Percentiles rank a stretch among this genome's conserved stretches.
Conservation (phyloP, 1,284 basidiomycete genomes). For the Leccinum fuscescens region DNA sequence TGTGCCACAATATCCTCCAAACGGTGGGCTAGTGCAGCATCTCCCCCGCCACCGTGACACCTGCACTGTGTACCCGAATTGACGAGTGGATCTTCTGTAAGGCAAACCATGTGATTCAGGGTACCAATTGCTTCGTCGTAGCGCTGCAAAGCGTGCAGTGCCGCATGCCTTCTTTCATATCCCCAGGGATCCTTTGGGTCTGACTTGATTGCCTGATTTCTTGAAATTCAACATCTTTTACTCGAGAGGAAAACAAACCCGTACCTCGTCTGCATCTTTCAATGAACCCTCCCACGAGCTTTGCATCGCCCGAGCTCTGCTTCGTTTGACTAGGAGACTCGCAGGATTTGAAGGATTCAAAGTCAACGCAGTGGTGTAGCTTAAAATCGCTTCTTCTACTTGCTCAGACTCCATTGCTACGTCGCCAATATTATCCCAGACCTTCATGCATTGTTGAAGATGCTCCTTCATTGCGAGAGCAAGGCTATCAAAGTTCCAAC, state of each 20-base stretch:
- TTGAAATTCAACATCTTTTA: too few relatives aligned
- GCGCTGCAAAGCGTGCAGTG: not conserved
- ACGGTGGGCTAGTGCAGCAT: not conserved
- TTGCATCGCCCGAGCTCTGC: not conserved
- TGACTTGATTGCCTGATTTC: too few relatives aligned
- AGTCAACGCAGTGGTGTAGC: too few relatives aligned
- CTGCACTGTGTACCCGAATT: not conserved
- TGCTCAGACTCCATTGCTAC: too few relatives aligned
- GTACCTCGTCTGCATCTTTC: not conserved
- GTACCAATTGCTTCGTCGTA: not conserved
- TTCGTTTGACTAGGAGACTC: conserved; percentile 14
- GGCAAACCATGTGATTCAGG: not conserved
- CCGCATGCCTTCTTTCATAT: not conserved
- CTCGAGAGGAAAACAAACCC: too few relatives aligned
- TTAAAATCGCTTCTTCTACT: too few relatives aligned
- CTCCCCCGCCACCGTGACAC: not conserved
- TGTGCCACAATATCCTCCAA: not conserved
- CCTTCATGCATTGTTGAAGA: too few relatives aligned
- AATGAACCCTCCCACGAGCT: not conserved
- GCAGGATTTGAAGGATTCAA: too few relatives aligned
- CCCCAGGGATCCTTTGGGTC: not conserved
- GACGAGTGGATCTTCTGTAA: not conserved
- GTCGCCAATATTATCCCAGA: too few relatives aligned
- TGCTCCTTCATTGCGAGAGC: too few relatives aligned
- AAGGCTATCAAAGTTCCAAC: too few relatives aligned